Evolutionary conservation across 2,329 filamentous ascomycete species (phyloP), one percentile per base, ranked within the genome.

Genomic region (Aschersonia sp.): DNA sequence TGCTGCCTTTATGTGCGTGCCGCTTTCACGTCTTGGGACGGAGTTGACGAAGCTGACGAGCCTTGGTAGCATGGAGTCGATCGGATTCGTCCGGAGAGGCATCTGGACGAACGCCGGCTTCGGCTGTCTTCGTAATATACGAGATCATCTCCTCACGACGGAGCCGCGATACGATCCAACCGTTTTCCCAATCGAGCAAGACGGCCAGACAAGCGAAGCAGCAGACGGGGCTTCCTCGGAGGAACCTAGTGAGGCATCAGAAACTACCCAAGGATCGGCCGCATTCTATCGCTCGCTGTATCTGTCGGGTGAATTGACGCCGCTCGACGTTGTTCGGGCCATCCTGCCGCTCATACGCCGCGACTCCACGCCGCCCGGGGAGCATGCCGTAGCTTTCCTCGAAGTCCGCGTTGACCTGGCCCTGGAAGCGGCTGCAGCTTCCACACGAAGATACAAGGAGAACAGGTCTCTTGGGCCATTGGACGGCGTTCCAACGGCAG

Each of bases 401-500:
- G 9, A 42, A 14, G 41, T 42, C 8, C 41, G 22, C 22, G 41
- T 42, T n/a, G 41, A 42, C 14, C 63, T 75, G 22, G 76, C 84
- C 1, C 69, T 80, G 5, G 72, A 75, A 33, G 82, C 85, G 1
- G 87, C 88, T 0, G 73, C 73, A 54, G 83, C 76, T 6, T 90
- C 87, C 1, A 83, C 87, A 0, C 69, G 76, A 58, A 72, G 87
- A 43, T 94, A 84, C 62, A 76, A 77, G 50, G 68, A 72, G 12
- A 83, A 85, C 0, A 72, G 72, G 51, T 72, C 80, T 0, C 63
- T 87, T 9, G 74, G 85, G 8, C 67, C 85, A 5, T 68, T 94
- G 6, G 87, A 94, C 57, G 88, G 88, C 11, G 78, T 94, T 1
- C 88, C 87, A 0, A 75, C 94, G 45, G 83, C 81, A 0, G 76